Evolutionary conservation across 2,329 filamentous ascomycete species (phyloP).

Genomic region (Zymoseptoria passerinii): DNA sequence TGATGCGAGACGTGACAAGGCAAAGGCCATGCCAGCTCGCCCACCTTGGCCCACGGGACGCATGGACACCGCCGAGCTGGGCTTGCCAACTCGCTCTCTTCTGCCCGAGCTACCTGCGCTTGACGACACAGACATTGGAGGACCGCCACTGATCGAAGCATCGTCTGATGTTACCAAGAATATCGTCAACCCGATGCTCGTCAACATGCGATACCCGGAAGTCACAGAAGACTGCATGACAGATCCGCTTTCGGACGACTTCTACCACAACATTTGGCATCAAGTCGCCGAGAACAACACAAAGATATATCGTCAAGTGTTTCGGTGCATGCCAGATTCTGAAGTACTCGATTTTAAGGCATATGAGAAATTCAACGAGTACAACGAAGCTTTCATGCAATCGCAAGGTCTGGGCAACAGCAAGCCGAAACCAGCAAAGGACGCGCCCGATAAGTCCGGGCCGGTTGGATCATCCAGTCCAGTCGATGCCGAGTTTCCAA

Average conservation of each 20-base stretch:
- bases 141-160: slow-evolving; percentile 54
- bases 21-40: slow-evolving; percentile 24
- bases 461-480: slow-evolving; percentile 37
- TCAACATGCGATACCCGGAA: slow-evolving; percentile 64
- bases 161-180: slow-evolving; percentile 35
- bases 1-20: slow-evolving; percentile 26
- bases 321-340: slow-evolving; percentile 93
- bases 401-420: slow-evolving; percentile 49
- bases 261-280: slow-evolving; percentile 84
- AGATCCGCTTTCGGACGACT: slow-evolving; percentile 73
- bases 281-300: slow-evolving; percentile 89
- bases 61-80: slow-evolving; percentile 58
- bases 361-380: slow-evolving; percentile 76
- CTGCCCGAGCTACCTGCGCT: slow-evolving; percentile 59
- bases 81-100: slow-evolving; percentile 59
- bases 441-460: slow-evolving; percentile 41
- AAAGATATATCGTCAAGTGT: slow-evolving; percentile 84
- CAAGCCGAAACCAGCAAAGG: slow-evolving; percentile 42
- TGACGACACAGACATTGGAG: slow-evolving; percentile 78
- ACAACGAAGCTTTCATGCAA: slow-evolving; percentile 68
- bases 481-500: slow-evolving; percentile 3
- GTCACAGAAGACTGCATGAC: slow-evolving; percentile 90
- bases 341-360: slow-evolving; percentile 90
- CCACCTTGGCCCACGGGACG: slow-evolving; percentile 35
- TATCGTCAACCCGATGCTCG: slow-evolving; percentile 41